Base-by-base conservation (phyloP, 257 asterid species). In the Solanum paucissectum region DNA sequence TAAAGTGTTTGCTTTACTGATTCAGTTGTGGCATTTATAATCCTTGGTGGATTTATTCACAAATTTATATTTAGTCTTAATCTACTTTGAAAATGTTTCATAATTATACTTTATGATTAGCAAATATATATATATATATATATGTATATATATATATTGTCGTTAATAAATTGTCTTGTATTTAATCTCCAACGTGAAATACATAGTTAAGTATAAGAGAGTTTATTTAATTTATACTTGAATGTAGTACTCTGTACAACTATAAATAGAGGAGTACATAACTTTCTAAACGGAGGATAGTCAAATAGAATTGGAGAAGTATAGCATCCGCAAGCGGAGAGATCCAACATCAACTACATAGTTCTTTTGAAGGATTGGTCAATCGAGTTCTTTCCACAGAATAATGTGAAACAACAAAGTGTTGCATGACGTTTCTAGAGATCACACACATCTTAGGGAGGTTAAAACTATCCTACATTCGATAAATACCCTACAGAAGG, bases 401-500 rank as follows among this genome's bases (percentile, higher is more conserved):
- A 0, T 0, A 49, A 49, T 49, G 23, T 52, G 23, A 52, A 52
- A 16, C 60, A 14, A 16, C 1, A 16, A 52, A 52, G 60, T 52
- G 23, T 52, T 52, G 60, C 60, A 14, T 52, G 23, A 52, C 0
- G 9, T 52, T 52, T 1, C 60, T 52, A 16, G 23, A 52, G 60
- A 52, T 16, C 60, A 52, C 60, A 52, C 23, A 16, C 23, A 52
- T 16, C 0, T 16, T 0, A 52, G 3, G 60, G 60, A 16, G 60
- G 23, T 49, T 3, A 21, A 49, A 49, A 14, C 0, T 49, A 49
- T 49, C 60, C 21, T 49, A 52, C 21, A 52, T 2, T 52, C 5
- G 60, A 49, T 0, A 5, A 52, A 52, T 16, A 0, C 0, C 0
- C 60, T 52, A 52, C 23, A 16, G 9, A 52, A 52, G 23, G 8